phyloP scores from a whole-genome alignment of 208 protist genomes.

The Leishmania martiniquensis region DNA sequence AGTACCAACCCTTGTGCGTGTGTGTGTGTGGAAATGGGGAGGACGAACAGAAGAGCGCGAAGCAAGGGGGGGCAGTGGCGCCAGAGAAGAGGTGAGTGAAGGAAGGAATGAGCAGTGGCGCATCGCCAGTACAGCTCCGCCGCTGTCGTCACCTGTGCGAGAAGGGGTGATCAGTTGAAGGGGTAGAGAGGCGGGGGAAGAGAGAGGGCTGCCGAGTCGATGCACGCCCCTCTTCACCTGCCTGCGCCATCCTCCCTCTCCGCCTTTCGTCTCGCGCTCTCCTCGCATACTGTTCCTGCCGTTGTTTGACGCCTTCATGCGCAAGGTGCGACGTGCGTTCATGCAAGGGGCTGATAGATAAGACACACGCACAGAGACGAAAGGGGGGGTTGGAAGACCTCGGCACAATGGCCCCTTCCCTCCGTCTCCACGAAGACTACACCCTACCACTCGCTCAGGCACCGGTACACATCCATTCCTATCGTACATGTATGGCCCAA shows the following conservation, averaged over 20 bases:
- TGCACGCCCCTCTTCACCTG: background rate
- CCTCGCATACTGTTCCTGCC: background rate
- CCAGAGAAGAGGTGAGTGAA: background rate
- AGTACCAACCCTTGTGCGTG: background rate
- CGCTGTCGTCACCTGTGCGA: background rate
- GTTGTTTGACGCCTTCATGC: background rate
- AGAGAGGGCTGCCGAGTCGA: background rate
- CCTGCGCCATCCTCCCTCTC: background rate
- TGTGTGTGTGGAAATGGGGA: background rate
- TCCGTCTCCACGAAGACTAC: conserved; percentile 1
- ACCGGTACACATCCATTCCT: background rate
- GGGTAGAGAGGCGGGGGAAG: background rate
- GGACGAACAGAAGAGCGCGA: background rate
- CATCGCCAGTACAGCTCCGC: background rate
- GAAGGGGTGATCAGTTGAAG: background rate
- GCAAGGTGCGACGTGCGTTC: background rate
- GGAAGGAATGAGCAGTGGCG: background rate
- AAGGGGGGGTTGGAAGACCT: background rate
- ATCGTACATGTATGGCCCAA: background rate
- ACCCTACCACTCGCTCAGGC: conserved; percentile 2
- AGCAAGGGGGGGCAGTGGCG: background rate
- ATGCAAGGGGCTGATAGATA: background rate
- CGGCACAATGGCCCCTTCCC: background rate
- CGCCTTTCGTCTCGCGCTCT: background rate
- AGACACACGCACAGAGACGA: background rate